Conservation (phyloP, 495 filamentous ascomycete genomes). For the Aspergillus avenaceus region DNA sequence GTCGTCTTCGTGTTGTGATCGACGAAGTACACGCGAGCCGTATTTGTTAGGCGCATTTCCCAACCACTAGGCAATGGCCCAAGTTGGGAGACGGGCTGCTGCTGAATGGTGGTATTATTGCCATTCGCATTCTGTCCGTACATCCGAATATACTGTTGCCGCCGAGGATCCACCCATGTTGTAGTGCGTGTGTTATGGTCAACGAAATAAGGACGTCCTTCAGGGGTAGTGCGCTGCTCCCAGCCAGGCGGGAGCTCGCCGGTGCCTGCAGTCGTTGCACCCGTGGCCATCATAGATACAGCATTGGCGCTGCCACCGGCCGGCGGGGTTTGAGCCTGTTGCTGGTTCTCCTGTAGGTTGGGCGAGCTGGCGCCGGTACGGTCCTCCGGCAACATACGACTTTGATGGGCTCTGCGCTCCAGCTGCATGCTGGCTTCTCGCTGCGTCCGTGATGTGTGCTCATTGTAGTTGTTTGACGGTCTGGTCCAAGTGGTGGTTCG, state of each 20-base stretch:
- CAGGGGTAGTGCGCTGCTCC: slow-evolving; percentile 93
- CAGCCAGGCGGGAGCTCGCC: slow-evolving; percentile 93
- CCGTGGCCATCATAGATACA: slow-evolving; percentile 88
- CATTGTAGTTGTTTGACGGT: slow-evolving; percentile 76
- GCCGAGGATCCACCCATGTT: slow-evolving; percentile 97
- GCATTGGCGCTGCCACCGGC: slow-evolving; percentile 47
- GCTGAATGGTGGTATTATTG: slow-evolving; percentile 82
- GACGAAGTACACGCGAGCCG: slow-evolving; percentile 95
- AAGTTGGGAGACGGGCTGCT: slow-evolving; percentile 95
- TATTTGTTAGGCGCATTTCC: slow-evolving; percentile 99
- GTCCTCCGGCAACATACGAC: slow-evolving; percentile 92
- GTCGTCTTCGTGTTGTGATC: slow-evolving; percentile 99
- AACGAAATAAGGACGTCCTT: slow-evolving; percentile 96
- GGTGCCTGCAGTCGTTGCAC: slow-evolving; percentile 88
- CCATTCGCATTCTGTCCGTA: slow-evolving; percentile 76
- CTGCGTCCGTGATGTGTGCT: slow-evolving; percentile 69
- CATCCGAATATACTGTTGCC: slow-evolving; percentile 98
- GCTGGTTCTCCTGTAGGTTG: slow-evolving; percentile 63
- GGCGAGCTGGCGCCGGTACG: slow-evolving; percentile 92
- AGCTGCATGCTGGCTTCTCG: slow-evolving; percentile 85
- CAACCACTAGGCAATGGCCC: slow-evolving; percentile 96
- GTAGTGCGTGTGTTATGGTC: slow-evolving; percentile 98
- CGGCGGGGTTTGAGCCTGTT: slow-evolving; percentile 46
- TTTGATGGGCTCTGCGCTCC: slow-evolving; percentile 89
- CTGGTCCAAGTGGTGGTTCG: slow-evolving; percentile 94